These are phyloP conservation scores for Nitzschia sp. DNA, from an alignment of 108 stramenopile genomes.

Conservation along the genomic window DNA sequence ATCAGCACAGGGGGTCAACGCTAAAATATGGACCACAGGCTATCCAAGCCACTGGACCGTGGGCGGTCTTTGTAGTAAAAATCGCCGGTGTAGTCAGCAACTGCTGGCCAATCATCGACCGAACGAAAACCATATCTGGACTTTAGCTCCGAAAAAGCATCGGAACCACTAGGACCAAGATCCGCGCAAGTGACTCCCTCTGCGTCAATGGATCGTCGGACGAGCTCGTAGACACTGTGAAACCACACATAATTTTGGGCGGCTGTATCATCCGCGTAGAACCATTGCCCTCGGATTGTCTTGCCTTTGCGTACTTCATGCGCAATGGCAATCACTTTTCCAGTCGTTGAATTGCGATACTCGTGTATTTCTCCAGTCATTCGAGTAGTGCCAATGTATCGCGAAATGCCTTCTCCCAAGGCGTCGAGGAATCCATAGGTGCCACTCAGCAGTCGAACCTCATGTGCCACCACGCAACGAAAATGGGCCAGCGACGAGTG, in stretches of 20 bases:
- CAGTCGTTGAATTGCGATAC: constrained; percentile 48
- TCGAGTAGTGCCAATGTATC: constrained; percentile 70
- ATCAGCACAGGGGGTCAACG: not conserved
- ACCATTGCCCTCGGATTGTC: constrained; percentile 77
- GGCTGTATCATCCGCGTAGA: constrained; percentile 74
- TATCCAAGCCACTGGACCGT: not conserved
- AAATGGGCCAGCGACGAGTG: constrained; percentile 77
- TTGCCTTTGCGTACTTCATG: constrained; percentile 62
- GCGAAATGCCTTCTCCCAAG: constrained; percentile 60
- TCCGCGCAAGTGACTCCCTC: constrained; percentile 67
- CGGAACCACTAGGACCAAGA: constrained; percentile 71
- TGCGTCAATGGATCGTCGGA: constrained; percentile 57
- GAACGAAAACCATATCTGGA: constrained; percentile 65
- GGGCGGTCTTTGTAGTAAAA: constrained; percentile 48
- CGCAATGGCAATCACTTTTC: constrained; percentile 62
- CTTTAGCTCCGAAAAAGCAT: constrained; percentile 71
- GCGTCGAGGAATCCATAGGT: constrained; percentile 63
- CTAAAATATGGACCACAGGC: constrained; percentile 1
- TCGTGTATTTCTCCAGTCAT: constrained; percentile 74
- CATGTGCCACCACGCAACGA: constrained; percentile 76
- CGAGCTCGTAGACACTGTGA: constrained; percentile 63
- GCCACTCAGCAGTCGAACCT: constrained; percentile 53
- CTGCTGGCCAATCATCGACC: constrained; percentile 65
- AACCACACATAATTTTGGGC: constrained; percentile 79
- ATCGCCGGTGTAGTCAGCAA: constrained; percentile 62